Percentiles rank a stretch among this genome's conserved stretches.
These are phyloP conservation scores for Excoecaria cochinchinensis DNA, from an alignment of 345 rosid genomes.

Conservation along the genomic window DNA sequence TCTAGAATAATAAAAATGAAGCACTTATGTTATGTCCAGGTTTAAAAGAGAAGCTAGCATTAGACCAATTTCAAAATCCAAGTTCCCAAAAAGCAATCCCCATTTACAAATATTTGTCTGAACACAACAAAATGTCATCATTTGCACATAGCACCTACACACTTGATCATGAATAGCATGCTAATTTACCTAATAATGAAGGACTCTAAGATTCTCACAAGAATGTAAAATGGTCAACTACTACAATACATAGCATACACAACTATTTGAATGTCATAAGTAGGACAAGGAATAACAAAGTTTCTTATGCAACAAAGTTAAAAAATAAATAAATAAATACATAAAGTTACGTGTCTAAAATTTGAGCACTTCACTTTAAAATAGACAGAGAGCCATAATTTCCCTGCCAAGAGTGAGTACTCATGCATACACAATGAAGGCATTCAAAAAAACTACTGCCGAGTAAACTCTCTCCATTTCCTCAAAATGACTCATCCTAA, in stretches of 20 bases:
- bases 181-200: not conserved
- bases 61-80: not conserved
- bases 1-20: slow-evolving; percentile 31
- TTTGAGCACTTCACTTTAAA: not conserved
- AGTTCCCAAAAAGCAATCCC: not conserved
- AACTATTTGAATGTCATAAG: not conserved
- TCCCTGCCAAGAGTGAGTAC: not conserved
- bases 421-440: not conserved
- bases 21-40: not conserved
- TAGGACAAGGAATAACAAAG: not conserved
- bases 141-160: not conserved
- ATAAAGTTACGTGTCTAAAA: too few relatives aligned
- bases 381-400: not conserved
- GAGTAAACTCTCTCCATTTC: slow-evolving; percentile 1
- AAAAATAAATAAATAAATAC: not conserved
- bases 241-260: not conserved
- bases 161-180: not conserved
- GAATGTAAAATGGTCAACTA: not conserved
- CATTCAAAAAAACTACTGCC: not conserved
- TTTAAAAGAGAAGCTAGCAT: not conserved
- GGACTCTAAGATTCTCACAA: not conserved
- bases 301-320: not conserved
- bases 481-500: not conserved
- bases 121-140: not conserved
- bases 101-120: not conserved